Evolutionary conservation across 768 basidiomycete genomes (phyloP).

Genomic region (Termitomyces sp.): DNA sequence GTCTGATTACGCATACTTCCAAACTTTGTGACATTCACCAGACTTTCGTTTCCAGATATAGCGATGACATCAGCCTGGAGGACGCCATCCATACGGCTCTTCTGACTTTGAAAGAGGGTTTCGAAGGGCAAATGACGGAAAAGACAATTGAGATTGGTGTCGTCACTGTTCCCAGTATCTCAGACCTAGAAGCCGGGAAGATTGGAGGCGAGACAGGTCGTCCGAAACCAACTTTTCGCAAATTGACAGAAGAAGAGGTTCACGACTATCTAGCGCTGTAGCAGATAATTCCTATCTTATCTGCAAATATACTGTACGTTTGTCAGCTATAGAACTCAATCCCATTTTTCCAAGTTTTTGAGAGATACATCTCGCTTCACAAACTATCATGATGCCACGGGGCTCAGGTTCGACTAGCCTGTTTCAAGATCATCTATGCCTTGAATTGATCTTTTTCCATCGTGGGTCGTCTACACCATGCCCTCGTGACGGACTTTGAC

Average conservation of each 20-base stretch:
- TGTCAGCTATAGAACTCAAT: background rate
- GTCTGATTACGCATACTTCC: conserved; percentile 25
- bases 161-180: conserved; percentile 78
- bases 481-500: background rate
- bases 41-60: conserved; percentile 60
- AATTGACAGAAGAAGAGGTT: conserved; percentile 94
- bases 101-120: conserved; percentile 96
- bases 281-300: conserved; percentile 6
- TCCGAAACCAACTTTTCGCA: conserved; percentile 87
- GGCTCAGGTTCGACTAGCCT: background rate
- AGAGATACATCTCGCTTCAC: background rate
- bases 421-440: background rate
- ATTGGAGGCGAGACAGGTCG: conserved; percentile 63
- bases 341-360: background rate
- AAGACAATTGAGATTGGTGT: conserved; percentile 99
- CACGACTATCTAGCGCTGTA: conserved; percentile 90
- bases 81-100: conserved; percentile 99
- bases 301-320: conserved; percentile 21
- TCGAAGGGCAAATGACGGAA: conserved; percentile 99
- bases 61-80: conserved; percentile 97
- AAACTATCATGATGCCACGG: background rate
- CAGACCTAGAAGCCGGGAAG: conserved; percentile 66
- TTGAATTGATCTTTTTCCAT: background rate
- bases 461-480: background rate
- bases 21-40: conserved; percentile 12